phyloP scores from a whole-genome alignment of 225 moss, liverwort and hornwort species.

The Rhytidiadelphus loreus region DNA sequence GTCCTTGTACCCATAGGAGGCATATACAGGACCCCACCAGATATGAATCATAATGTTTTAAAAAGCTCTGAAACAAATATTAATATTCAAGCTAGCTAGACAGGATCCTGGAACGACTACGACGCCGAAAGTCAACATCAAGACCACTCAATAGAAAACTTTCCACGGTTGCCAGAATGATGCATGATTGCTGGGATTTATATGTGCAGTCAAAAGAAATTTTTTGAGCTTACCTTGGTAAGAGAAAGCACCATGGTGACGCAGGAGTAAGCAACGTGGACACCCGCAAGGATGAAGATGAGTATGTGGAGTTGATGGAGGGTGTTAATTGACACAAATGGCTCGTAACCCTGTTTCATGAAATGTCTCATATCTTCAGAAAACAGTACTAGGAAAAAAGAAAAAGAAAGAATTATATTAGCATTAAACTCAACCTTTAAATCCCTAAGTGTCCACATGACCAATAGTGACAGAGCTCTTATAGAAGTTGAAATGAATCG shows the following conservation, averaged over 20 bases:
- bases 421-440: neutral
- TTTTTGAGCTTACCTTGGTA: slow-evolving; percentile 26
- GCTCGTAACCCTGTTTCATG: slow-evolving; percentile 36
- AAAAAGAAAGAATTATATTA: neutral
- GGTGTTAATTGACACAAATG: slow-evolving; percentile 38
- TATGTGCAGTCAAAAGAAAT: neutral
- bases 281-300: slow-evolving; percentile 69
- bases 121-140: neutral
- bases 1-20: neutral
- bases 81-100: neutral
- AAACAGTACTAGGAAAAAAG: neutral
- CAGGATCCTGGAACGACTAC: neutral
- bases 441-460: neutral
- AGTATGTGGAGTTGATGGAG: slow-evolving; percentile 81
- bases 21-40: neutral
- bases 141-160: neutral
- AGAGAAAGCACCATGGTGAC: slow-evolving; percentile 65
- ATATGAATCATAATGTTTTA: neutral
- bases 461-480: no score
- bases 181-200: neutral
- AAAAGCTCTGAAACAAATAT: neutral
- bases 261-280: slow-evolving; percentile 71
- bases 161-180: neutral
- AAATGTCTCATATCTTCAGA: neutral
- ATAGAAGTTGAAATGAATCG: neutral